Evolutionary conservation across 139 green algal genomes (phyloP).

Genomic region (Dunaliella sp.): DNA sequence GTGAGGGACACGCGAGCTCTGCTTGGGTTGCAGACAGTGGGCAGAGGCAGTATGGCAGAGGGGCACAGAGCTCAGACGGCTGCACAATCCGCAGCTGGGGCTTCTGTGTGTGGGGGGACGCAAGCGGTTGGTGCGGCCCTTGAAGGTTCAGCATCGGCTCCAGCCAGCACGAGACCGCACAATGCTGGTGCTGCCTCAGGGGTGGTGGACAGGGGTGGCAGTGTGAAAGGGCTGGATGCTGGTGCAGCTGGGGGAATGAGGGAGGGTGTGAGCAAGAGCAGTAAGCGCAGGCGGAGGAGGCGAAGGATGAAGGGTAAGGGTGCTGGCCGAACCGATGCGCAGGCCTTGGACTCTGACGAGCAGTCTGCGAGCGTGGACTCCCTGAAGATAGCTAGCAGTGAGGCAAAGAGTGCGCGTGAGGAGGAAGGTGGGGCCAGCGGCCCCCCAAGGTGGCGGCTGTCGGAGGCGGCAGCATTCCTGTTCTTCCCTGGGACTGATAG

Average conservation of each 20-base stretch:
- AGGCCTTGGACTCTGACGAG: not conserved
- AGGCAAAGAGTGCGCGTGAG: not conserved
- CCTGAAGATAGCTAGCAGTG: too few species aligned
- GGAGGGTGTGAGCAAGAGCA: not conserved
- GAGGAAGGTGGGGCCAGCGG: not conserved
- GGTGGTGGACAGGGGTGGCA: too few species aligned
- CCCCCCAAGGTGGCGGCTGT: constrained; percentile 43
- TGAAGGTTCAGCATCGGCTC: too few species aligned
- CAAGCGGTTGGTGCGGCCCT: too few species aligned
- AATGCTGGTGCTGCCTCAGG: too few species aligned
- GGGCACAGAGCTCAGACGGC: too few species aligned
- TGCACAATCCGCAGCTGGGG: too few species aligned
- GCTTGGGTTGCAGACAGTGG: constrained; percentile 22
- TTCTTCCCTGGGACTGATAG: constrained; percentile 72
- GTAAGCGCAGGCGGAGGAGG: not conserved
- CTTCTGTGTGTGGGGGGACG: too few species aligned
- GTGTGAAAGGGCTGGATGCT: too few species aligned
- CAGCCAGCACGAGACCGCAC: too few species aligned
- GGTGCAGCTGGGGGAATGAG: too few species aligned
- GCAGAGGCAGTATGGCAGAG: not conserved
- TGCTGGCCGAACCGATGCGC: not conserved
- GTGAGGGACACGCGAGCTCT: constrained; percentile 48
- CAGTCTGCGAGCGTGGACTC: too few species aligned
- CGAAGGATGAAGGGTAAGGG: not conserved
- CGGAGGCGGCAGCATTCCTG: constrained; percentile 37